Percentiles rank a stretch among this genome's conserved stretches.
Evolutionary conservation across 441 rosid species (phyloP).

Genomic region (Raphanus hybrid): DNA sequence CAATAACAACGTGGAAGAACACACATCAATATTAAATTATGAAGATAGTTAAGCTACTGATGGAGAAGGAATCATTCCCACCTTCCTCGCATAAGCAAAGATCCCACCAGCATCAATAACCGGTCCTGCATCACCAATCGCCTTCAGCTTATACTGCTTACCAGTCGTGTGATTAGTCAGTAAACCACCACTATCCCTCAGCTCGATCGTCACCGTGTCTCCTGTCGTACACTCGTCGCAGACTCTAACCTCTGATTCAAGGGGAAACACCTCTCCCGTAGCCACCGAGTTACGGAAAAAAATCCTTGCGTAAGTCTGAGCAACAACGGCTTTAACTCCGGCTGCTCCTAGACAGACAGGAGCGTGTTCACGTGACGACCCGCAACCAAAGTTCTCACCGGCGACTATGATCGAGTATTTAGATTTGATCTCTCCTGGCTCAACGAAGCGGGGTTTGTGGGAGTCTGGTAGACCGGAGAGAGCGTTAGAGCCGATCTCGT

Average conservation of each 20-base stretch:
- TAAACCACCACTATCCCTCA: conserved; percentile 54
- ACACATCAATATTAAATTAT: background rate
- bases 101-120: conserved; percentile 91
- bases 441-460: conserved; percentile 70
- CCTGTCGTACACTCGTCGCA: conserved; percentile 86
- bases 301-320: conserved; percentile 89
- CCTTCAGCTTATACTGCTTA: conserved; percentile 70
- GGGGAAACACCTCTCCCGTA: conserved; percentile 81
- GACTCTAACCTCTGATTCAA: conserved; percentile 78
- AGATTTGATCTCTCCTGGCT: conserved; percentile 56
- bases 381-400: conserved; percentile 89
- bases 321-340: conserved; percentile 72
- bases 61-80: conserved; percentile 73
- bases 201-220: conserved; percentile 69
- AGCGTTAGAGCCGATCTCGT: conserved; percentile 79
- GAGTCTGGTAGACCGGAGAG: conserved; percentile 74
- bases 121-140: conserved; percentile 92
- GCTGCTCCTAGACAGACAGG: conserved; percentile 88
- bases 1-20: background rate
- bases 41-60: conserved; percentile 14
- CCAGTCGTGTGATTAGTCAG: conserved; percentile 82
- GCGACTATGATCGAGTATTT: conserved; percentile 69
- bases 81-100: conserved; percentile 75
- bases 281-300: conserved; percentile 94
- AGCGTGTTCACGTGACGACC: conserved; percentile 93